Evolutionary conservation across 176 grass and related monocot species (phyloP), one percentile per base, ranked within the genome.

Genomic region (Aegilops umbellulata): DNA sequence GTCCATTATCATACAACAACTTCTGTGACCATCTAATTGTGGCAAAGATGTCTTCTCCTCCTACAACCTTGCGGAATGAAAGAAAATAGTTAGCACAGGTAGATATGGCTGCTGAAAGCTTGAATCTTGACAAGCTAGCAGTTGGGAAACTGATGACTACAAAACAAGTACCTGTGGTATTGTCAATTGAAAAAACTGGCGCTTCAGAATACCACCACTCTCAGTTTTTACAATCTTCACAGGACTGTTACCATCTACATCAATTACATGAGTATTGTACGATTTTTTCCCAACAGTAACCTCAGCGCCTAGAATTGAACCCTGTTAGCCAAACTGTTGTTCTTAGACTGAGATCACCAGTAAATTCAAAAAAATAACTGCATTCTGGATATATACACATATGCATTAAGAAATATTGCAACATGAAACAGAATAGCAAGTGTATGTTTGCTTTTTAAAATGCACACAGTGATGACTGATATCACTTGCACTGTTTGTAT

Each of bases 291-390:
- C 92, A 81, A 96, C 90, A 85, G 88, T 92, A 86, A 96, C 88
- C 86, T 94, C 94, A 30, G 95, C 92, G 78, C 97, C 94, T 88
- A 96, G 94, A 94, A 99, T 91, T 87, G 97, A 94, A 94, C 97
- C 97, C 97, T 99, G 88, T 86, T 96, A 94, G 88, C 68, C 77
- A 96, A 96, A 93, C 82, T 90, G 69, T 94, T 93, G 64, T 90
- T 85, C 85, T 94, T 91, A 92, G 97, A 49, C 83, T 89, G 69
- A 84, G 72, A 82, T 82, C 32, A 82, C 47, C 29, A 87, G 34
- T 9, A 83, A 60, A 74, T 61, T 61, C 16, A 3, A 90, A 15
- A 42, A 78, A n/a, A 41, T n/a, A 80, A 80, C 8, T 23, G 26
- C 65, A 41, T 76, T 69, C 20, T 31, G 25, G 12, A 64, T 53